Evolutionary conservation across 176 grass and related monocot species (phyloP).

Genomic region (Bolboschoenus planiculmis): DNA sequence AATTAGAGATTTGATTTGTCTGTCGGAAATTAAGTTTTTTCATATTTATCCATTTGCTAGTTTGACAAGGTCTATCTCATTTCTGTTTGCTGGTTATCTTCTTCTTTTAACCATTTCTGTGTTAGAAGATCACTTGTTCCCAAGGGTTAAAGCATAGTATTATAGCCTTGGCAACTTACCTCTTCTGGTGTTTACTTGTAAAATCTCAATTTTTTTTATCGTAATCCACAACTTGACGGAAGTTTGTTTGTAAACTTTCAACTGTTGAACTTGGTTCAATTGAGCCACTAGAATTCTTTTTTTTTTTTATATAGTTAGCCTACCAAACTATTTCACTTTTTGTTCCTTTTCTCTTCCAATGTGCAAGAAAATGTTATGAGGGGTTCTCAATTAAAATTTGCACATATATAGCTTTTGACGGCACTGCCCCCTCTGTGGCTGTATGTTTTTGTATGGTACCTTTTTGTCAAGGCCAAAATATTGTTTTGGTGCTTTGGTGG

Average conservation of each 20-base stretch:
- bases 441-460: neutral
- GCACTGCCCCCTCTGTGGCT: neutral
- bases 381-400: too few relatives aligned
- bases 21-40: too few relatives aligned
- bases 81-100: neutral
- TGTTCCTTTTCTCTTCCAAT: too few relatives aligned
- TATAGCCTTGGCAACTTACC: neutral
- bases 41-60: neutral
- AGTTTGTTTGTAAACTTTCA: neutral
- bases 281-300: neutral
- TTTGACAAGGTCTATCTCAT: neutral
- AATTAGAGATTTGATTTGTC: too few relatives aligned
- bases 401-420: too few relatives aligned
- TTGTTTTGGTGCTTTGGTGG: neutral
- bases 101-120: neutral
- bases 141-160: neutral
- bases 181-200: neutral
- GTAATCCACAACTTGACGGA: neutral
- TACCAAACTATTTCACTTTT: neutral
- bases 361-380: too few relatives aligned
- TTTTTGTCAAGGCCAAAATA: neutral
- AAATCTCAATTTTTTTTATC: neutral
- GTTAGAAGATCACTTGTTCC: neutral
- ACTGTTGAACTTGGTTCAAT: neutral
- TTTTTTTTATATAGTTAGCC: neutral